Base-by-base conservation (phyloP, 331 rosid species). In the Pyrus hybrid region DNA sequence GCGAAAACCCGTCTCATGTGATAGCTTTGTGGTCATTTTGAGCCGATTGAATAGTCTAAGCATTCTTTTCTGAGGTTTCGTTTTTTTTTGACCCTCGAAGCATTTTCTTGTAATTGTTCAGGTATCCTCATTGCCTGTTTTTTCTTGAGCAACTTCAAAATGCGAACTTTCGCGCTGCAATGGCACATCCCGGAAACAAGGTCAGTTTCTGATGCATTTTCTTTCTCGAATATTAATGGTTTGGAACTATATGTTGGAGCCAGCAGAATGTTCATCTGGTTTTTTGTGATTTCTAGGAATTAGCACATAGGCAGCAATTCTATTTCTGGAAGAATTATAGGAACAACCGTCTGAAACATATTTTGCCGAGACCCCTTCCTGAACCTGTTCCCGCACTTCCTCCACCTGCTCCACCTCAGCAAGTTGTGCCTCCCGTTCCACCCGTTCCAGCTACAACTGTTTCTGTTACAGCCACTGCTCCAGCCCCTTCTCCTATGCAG, bases 241-340 rank as follows among this genome's bases (percentile, higher is more conserved):
- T 20, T 43, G 13, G 17, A 72, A 29, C 45, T 67, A 21, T 12
- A 1, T 37, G 26, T 23, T 60, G 76, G 8, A 37, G 57, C 62
- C 49, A 32, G 65, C 33, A 23, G 76, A 28, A 22, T 26, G 13
- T 26, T 49, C 5, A 51, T 30, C 30, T 25, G 47, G n/a, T 67
- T 17, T 51, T 47, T 37, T 80, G 68, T 69, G 5, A 43, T 21
- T 35, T 80, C 22, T 72, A 94, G 99, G 97, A 94, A 84, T 83
- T 94, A 81, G 89, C 92, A 20, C 99, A 94, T 74, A 84, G 99
- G 78, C 99, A 94, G 80, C 99, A 94, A 77, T 94, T 94, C 81
- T 94, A 92, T 83, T 94, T 84, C 83, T 94, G 99, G 99, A 94
- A 92, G 91, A 94, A 94, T 81, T 94, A 94, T 47, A 79, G 99